Evolutionary conservation across 257 asterid species (phyloP), one percentile per base, ranked within the genome.

Genomic region (Anisodus acutangulus): DNA sequence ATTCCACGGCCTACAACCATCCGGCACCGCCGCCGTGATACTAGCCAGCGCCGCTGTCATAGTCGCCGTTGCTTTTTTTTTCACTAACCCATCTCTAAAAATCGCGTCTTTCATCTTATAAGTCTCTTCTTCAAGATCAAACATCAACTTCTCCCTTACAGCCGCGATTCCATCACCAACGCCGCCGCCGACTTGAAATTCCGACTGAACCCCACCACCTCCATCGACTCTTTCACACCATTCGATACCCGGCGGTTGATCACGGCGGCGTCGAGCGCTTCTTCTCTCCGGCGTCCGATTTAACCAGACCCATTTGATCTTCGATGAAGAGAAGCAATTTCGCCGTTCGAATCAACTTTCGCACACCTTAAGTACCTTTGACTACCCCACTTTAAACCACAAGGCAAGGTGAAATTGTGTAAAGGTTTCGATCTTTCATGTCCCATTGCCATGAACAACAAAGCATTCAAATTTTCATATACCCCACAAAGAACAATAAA

Each of bases 121-220:
- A 82, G 93, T 94, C 85, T 90, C 94, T 86, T 90, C 83, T 88
- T 91, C 93, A 85, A 93, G 90, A 90, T 93, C 97, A 90, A 88
- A 58, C 89, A 91, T 89, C 54, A 91, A 87, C 87, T 91, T 91
- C 91, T 86, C 88, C 37, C 96, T 76, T 17, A 87, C 88, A 13
- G 91, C 91, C 5, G 91, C 91, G 83, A 92, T 91, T 66, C 90
- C 97, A 12, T 71, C 45, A 41, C 45, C 43, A 4, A 4, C 3
- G 4, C 45, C 5, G 5, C 45, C 45, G 45, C 45, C 45, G 5
- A 41, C 35, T 1, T 31, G 35, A 31, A 31, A 0, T 31, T 31
- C 35, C 35, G 35, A 31, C 2, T 31, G 35, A 31, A 31, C 1
- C 35, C 35, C 35, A 31, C 35, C 35, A 31, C 35, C 35, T 31